These are phyloP conservation scores for Sporobolomyces roseus DNA, from an alignment of 768 basidiomycete species.

Conservation along the genomic window DNA sequence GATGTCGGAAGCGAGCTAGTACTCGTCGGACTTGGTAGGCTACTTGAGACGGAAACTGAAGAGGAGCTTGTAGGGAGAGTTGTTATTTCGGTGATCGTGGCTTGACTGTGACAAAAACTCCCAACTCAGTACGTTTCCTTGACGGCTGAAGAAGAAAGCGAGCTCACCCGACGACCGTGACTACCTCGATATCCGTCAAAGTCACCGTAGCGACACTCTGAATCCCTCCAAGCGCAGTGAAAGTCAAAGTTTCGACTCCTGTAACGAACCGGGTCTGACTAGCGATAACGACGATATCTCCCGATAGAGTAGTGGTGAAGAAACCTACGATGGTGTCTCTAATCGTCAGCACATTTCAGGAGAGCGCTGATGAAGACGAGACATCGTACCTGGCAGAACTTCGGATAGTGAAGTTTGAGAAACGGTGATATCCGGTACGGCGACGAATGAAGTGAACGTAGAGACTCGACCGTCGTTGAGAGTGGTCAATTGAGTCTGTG, in stretches of 20 bases:
- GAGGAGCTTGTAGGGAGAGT: background rate
- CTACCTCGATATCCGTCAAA: constrained; percentile 1
- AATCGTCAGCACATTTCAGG: background rate
- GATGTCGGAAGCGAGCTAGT: background rate
- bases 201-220: constrained; percentile 11
- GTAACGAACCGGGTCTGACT: constrained; percentile 4
- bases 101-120: too few relatives aligned
- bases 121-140: too few relatives aligned
- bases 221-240: constrained; percentile 11
- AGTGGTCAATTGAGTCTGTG: constrained; percentile 13
- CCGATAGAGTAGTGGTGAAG: constrained; percentile 15
- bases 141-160: background rate
- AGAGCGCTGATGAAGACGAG: background rate
- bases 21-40: background rate
- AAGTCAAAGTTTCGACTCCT: constrained; percentile 2
- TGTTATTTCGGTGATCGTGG: background rate
- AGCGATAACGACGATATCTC: constrained; percentile 15
- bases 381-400: background rate
- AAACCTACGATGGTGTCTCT: background rate
- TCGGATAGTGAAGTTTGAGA: background rate
- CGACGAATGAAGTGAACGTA: constrained; percentile 9
- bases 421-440: constrained; percentile 17
- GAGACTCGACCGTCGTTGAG: constrained; percentile 1
- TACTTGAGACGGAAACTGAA: background rate
- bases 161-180: constrained; percentile 10